phyloP scores from a whole-genome alignment of 441 rosid species.

The Bocquillonia castaneifolia region DNA sequence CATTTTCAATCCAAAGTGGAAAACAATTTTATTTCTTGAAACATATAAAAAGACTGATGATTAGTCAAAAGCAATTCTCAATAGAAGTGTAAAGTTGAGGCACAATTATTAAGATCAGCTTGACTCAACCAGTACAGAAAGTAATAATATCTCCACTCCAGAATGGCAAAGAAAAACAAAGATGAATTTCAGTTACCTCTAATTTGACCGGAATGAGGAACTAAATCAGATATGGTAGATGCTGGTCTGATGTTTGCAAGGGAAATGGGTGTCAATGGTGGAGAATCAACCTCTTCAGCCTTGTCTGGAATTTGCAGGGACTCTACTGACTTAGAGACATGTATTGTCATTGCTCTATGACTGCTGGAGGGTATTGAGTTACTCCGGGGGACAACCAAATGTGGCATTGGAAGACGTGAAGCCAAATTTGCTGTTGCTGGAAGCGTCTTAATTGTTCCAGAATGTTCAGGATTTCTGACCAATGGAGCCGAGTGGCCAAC shows the following conservation, averaged over 20 bases:
- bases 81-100: neutral
- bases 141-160: neutral
- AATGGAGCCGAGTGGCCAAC: conserved; percentile 86
- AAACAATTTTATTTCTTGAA: neutral
- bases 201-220: conserved; percentile 46
- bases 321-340: conserved; percentile 41
- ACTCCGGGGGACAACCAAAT: conserved; percentile 57
- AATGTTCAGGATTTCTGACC: conserved; percentile 56
- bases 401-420: conserved; percentile 77
- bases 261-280: conserved; percentile 76
- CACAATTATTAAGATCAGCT: neutral
- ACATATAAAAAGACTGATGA: neutral
- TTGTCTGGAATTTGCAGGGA: conserved; percentile 37
- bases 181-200: conserved; percentile 46
- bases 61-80: conserved; percentile 1
- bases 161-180: neutral
- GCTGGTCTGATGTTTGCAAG: conserved; percentile 39
- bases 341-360: conserved; percentile 60
- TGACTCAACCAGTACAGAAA: neutral
- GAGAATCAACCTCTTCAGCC: conserved; percentile 52
- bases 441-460: conserved; percentile 34
- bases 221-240: conserved; percentile 35
- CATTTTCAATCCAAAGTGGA: neutral
- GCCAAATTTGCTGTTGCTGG: conserved; percentile 42
- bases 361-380: conserved; percentile 82